Percentiles rank a stretch among this genome's conserved stretches.
Conservation (phyloP, 768 basidiomycete species). For the Leccinum longicurvipes region DNA sequence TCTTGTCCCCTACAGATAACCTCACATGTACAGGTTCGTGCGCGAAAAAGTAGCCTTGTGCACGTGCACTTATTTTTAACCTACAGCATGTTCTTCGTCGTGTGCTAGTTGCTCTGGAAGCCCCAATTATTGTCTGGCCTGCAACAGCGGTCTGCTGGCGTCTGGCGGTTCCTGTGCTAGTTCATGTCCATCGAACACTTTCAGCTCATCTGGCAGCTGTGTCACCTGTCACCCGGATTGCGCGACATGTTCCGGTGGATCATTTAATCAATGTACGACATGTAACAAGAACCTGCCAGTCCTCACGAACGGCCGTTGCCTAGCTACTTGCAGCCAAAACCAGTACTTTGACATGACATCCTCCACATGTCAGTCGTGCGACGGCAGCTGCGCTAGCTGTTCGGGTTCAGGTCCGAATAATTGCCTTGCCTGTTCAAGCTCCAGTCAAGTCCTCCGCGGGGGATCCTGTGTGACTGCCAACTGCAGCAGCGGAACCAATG, state of each 20-base stretch:
- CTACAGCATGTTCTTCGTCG: slow-evolving; percentile 62
- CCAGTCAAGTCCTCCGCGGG: slow-evolving; percentile 54
- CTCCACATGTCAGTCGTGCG: slow-evolving; percentile 66
- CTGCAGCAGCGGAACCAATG: slow-evolving; percentile 52
- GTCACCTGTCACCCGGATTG: slow-evolving; percentile 84
- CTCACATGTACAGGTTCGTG: slow-evolving; percentile 69
- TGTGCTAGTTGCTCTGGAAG: slow-evolving; percentile 72
- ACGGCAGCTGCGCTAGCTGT: slow-evolving; percentile 76
- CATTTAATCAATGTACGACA: slow-evolving; percentile 75
- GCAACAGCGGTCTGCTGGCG: slow-evolving; percentile 62
- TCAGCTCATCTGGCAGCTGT: slow-evolving; percentile 65
- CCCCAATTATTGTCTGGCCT: slow-evolving; percentile 71
- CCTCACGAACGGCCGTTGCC: slow-evolving; percentile 70
- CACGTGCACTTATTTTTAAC: slow-evolving; percentile 8
- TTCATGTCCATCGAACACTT: slow-evolving; percentile 70
- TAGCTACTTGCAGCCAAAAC: slow-evolving; percentile 68
- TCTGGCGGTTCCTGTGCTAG: slow-evolving; percentile 71
- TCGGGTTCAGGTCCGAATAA: slow-evolving; percentile 61
- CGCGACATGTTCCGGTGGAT: slow-evolving; percentile 72
- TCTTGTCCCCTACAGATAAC: slow-evolving; percentile 68
- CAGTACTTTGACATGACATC: slow-evolving; percentile 71
- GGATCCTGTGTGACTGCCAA: slow-evolving; percentile 64
- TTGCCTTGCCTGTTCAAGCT: slow-evolving; percentile 72
- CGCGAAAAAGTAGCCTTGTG: background rate
- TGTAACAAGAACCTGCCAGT: slow-evolving; percentile 70